Percentiles rank a stretch among this genome's conserved stretches.
Conservation (phyloP, 148 eudicot genomes). For the Diospyros kaki region DNA sequence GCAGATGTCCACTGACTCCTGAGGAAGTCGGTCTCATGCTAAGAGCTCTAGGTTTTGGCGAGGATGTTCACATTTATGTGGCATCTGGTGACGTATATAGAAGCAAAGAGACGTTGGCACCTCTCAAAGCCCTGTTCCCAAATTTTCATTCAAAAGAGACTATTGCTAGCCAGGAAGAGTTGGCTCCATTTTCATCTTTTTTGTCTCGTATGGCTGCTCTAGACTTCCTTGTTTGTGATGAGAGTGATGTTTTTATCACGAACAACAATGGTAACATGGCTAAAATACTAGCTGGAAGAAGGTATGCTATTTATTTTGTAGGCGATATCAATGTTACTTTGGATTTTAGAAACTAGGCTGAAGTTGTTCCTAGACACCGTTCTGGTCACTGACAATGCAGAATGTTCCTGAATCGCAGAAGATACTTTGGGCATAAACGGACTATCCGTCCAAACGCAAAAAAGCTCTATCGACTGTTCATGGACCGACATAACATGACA, state of each 20-base stretch:
- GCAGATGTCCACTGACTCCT: constrained; percentile 81
- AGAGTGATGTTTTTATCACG: constrained; percentile 78
- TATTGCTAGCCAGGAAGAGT: constrained; percentile 59
- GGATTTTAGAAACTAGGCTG: neutral
- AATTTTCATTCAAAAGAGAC: constrained; percentile 70
- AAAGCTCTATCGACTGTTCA: constrained; percentile 42
- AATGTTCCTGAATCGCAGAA: constrained; percentile 35
- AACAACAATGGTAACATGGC: constrained; percentile 97
- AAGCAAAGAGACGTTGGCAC: constrained; percentile 72
- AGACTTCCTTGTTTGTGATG: constrained; percentile 80
- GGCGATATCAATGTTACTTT: neutral
- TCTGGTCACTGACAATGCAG: constrained; percentile 3
- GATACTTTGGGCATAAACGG: constrained; percentile 85
- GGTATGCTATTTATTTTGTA: constrained; percentile 33
- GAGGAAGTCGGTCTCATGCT: constrained; percentile 91
- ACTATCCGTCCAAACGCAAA: constrained; percentile 86
- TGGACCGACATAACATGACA: constrained; percentile 47
- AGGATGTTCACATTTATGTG: constrained; percentile 69
- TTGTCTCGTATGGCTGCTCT: constrained; percentile 92
- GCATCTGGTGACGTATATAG: constrained; percentile 90
- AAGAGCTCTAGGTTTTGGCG: constrained; percentile 69
- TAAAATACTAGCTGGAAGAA: constrained; percentile 80
- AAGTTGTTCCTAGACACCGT: neutral
- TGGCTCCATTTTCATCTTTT: constrained; percentile 58
- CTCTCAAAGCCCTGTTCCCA: constrained; percentile 77